Percentiles rank a stretch among this genome's conserved stretches.
phyloP scores from a whole-genome alignment of 2,329 filamentous ascomycete genomes.

The Colletotrichum sojae region DNA sequence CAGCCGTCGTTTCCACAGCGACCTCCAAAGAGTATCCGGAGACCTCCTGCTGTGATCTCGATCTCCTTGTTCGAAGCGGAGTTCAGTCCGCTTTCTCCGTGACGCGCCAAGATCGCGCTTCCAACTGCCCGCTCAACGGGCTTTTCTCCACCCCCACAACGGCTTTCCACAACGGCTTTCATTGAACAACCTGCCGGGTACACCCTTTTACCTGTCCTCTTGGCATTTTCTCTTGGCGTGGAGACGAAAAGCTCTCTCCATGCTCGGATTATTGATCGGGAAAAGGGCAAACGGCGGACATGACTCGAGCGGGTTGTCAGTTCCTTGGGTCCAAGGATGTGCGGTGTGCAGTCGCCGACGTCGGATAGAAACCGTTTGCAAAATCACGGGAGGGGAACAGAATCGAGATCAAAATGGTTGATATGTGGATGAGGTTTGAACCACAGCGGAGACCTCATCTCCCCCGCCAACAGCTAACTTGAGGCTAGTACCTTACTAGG shows the following conservation, averaged over 20 bases:
- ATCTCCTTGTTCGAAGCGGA: not conserved
- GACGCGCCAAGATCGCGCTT: constrained; percentile 29
- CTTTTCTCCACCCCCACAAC: constrained; percentile 1
- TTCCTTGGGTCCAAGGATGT: not conserved
- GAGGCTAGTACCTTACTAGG: not conserved
- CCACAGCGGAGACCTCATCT: too few relatives aligned
- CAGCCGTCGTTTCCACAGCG: too few relatives aligned
- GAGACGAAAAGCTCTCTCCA: not conserved
- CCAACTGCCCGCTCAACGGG: constrained; percentile 11
- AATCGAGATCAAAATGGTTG: too few relatives aligned
- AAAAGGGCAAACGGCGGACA: not conserved
- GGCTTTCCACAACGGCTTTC: not conserved
- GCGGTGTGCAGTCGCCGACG: too few relatives aligned
- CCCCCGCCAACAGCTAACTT: too few relatives aligned
- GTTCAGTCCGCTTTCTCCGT: not conserved
- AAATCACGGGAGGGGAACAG: too few relatives aligned
- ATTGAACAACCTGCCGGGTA: not conserved
- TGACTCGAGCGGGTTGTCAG: not conserved
- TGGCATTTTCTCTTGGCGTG: constrained; percentile 10
- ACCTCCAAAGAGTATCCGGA: too few relatives aligned
- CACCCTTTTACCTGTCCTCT: not conserved
- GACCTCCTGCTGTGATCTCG: not conserved
- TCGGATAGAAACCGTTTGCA: too few relatives aligned
- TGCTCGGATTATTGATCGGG: not conserved
- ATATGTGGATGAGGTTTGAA: too few relatives aligned